Evolutionary conservation across 2,329 filamentous ascomycete species (phyloP), one percentile per base, ranked within the genome.

Genomic region (Neofusicoccum parvum): DNA sequence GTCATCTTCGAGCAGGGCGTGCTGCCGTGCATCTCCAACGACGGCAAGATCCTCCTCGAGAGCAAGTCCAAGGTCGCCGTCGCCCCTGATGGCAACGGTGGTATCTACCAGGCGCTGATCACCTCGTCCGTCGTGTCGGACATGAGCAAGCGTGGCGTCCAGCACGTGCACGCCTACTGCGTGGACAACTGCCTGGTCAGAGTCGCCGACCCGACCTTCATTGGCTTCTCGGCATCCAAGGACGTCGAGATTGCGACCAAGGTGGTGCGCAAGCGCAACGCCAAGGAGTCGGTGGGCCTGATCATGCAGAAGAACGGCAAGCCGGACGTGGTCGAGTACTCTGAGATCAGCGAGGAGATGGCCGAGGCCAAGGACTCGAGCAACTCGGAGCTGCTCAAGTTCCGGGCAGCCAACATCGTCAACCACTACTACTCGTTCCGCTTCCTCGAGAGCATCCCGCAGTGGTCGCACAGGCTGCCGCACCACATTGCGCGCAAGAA

Each of bases 151-250:
- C 91, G 94, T 65, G 94, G 93, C 58, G 91, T 98, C 75, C 82
- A 97, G 84, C 95, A 99, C 82, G 90, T 99, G 68, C 94, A 99
- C 80, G 91, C 94, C 54, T 98, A 98, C 86, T 97, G 95, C 75
- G 95, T 99, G 51, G 95, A 99, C 83, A 99, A 99, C 85, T 98
- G 94, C 82, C 87, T 99, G n/a, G 94, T 97, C 78, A 94, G 92
- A 81, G 94, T 99, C n/a, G 94, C 94, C 34, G 95, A 99, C 75
- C 95, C 95, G 14, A 87, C 92, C 71, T 98, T 99, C 82, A 90
- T 98, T 72, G 95, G 95, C 71, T 98, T 98, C 81, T 87, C 93
- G 4, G 93, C 94, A 48, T 87, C 89, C 60, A 92, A 94, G 78
- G 82, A 92, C 67, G 94, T 97, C 72, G 93, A 97, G 80, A 96